A percentile compares a stretch with the other conserved stretches of the same genome.
phyloP scores from a whole-genome alignment of 805 yeast genomes.

The Yarrowia sp. region DNA sequence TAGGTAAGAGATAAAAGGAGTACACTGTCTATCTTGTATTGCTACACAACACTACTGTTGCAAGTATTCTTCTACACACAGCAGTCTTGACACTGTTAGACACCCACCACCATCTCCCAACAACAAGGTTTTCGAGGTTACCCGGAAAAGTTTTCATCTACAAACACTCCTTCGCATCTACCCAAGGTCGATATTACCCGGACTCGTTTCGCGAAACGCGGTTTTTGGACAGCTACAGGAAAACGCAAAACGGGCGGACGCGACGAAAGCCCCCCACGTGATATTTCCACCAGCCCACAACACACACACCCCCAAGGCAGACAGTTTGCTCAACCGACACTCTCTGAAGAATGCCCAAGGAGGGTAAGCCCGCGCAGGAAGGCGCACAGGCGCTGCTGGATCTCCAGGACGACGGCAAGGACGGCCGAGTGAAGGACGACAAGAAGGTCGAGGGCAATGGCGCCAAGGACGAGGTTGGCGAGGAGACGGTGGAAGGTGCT shows the following conservation, averaged over 20 bases:
- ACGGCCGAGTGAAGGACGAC: conserved; percentile 3
- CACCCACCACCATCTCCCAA: not conserved
- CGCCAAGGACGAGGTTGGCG: conserved; percentile 43
- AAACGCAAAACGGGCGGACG: conserved; percentile 36
- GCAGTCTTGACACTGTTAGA: too few species aligned
- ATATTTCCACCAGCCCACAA: not conserved
- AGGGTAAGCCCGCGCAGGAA: conserved; percentile 40
- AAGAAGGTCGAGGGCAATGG: conserved; percentile 4
- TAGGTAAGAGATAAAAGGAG: too few species aligned
- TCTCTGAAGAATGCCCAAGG: conserved; percentile 13
- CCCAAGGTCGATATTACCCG: conserved; percentile 38
- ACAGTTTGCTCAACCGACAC: too few species aligned
- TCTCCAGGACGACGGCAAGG: conserved; percentile 40
- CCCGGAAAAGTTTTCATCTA: conserved; percentile 39
- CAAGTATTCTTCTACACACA: too few species aligned
- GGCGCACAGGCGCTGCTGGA: conserved; percentile 44
- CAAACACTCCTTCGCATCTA: conserved; percentile 35
- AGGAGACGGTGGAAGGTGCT: conserved; percentile 42
- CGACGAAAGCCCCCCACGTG: conserved; percentile 34
- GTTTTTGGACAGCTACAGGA: conserved; percentile 26
- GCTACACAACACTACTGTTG: too few species aligned
- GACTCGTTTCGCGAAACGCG: conserved; percentile 36
- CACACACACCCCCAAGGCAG: not conserved
- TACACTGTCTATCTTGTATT: too few species aligned
- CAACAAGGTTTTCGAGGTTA: conserved; percentile 24